These are phyloP conservation scores for Pichia sp. DNA, from an alignment of 1,139 yeast species.

Conservation along the genomic window DNA sequence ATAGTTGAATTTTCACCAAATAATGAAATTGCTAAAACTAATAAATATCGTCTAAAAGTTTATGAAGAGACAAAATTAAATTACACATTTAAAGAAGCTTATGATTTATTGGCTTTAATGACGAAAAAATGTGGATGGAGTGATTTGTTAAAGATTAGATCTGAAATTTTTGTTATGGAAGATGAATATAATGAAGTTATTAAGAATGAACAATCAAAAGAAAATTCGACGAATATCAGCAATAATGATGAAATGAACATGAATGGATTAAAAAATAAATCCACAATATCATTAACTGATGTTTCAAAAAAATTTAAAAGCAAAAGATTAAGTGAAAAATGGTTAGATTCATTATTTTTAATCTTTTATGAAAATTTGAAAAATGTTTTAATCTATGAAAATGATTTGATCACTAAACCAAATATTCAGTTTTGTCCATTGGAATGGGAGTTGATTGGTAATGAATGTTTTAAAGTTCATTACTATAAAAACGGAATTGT, in stretches of 20 bases:
- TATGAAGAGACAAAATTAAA: slow-evolving; percentile 67
- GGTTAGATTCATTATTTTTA: slow-evolving; percentile 87
- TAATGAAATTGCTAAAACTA: slow-evolving; percentile 45
- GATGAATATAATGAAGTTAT: slow-evolving; percentile 53
- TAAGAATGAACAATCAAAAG: slow-evolving; percentile 12
- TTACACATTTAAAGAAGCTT: slow-evolving; percentile 75
- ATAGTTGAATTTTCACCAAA: slow-evolving; percentile 37
- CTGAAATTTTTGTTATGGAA: slow-evolving; percentile 91
- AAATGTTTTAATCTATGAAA: slow-evolving; percentile 86
- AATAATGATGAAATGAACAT: slow-evolving; percentile 22
- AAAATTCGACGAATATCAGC: neutral
- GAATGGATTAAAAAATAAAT: slow-evolving; percentile 20
- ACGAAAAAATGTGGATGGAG: slow-evolving; percentile 78
- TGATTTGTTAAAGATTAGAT: slow-evolving; percentile 67
- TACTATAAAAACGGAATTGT: slow-evolving; percentile 75
- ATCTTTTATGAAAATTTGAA: slow-evolving; percentile 83
- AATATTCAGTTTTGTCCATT: slow-evolving; percentile 72
- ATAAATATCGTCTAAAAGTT: slow-evolving; percentile 60
- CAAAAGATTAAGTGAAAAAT: slow-evolving; percentile 86
- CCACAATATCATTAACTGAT: slow-evolving; percentile 18
- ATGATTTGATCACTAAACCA: slow-evolving; percentile 44
- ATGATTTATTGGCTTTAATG: slow-evolving; percentile 63
- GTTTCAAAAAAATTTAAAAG: slow-evolving; percentile 39
- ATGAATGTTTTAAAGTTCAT: slow-evolving; percentile 70
- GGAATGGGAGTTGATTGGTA: slow-evolving; percentile 92